Conservation (phyloP, 2,329 filamentous ascomycete genomes). For the Botryotinia calthae region DNA sequence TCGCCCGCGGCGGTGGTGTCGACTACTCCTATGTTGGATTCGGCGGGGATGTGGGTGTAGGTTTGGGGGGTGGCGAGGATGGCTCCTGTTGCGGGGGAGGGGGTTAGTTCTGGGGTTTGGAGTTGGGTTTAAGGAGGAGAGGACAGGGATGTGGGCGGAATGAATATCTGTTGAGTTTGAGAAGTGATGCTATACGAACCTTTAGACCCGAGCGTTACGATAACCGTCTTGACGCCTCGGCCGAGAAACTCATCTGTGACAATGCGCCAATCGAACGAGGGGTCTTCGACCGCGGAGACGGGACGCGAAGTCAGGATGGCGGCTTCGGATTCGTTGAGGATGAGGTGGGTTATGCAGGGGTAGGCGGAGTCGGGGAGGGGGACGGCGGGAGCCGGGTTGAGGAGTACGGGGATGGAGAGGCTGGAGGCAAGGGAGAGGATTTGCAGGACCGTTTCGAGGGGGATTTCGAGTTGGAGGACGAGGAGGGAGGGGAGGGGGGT, state of each 20-base stretch:
- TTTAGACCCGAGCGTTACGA: constrained; percentile 79
- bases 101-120: not conserved
- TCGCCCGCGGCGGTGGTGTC: constrained; percentile 95
- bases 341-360: constrained; percentile 67
- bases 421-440: constrained; percentile 53
- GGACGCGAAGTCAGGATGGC: constrained; percentile 61
- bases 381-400: constrained; percentile 82
- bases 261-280: constrained; percentile 43
- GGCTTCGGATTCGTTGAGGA: constrained; percentile 91
- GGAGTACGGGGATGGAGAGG: constrained; percentile 60
- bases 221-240: constrained; percentile 70
- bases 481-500: constrained; percentile 58
- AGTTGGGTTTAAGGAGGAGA: too few relatives aligned
- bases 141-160: too few relatives aligned
- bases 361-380: constrained; percentile 66
- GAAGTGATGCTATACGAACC: constrained; percentile 45
- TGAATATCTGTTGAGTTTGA: not conserved
- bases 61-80: constrained; percentile 54
- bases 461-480: constrained; percentile 77
- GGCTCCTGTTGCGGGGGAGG: constrained; percentile 43
- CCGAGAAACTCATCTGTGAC: constrained; percentile 61
- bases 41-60: constrained; percentile 58
- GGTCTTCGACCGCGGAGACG: constrained; percentile 44
- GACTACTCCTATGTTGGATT: constrained; percentile 69
- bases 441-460: constrained; percentile 61